phyloP scores from a whole-genome alignment of 1,139 yeast genomes.

The Zygotorulaspora mrakii region DNA sequence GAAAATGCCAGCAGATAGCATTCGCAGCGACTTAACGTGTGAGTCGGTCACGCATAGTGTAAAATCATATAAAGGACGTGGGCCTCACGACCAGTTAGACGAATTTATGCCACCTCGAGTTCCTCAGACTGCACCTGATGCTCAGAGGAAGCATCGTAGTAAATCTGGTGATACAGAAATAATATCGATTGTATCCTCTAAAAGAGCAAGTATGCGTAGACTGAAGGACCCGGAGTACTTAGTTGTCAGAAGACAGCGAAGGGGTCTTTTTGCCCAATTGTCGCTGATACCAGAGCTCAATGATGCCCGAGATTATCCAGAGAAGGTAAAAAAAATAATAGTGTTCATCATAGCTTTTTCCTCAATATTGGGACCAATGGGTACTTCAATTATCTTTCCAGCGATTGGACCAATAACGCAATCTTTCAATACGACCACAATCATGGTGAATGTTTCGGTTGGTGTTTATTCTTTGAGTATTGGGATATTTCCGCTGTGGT shows the following conservation, averaged over 20 bases:
- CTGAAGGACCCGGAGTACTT: conserved; percentile 34
- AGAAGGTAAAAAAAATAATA: conserved; percentile 47
- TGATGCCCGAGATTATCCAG: conserved; percentile 66
- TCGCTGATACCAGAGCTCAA: conserved; percentile 65
- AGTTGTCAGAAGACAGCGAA: conserved; percentile 45
- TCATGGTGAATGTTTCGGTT: conserved; percentile 69
- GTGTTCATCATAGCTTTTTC: conserved; percentile 68
- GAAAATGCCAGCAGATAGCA: background rate
- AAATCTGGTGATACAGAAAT: background rate
- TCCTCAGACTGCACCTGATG: too few relatives aligned
- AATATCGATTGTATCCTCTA: conserved; percentile 45
- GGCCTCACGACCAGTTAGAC: background rate
- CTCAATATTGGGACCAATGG: conserved; percentile 85
- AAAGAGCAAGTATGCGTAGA: conserved; percentile 63
- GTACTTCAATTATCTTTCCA: conserved; percentile 81
- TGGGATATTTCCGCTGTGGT: conserved; percentile 85
- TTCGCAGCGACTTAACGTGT: background rate
- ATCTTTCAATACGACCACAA: conserved; percentile 53
- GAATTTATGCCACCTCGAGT: background rate
- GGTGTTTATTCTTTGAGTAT: conserved; percentile 71
- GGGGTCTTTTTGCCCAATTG: conserved; percentile 55
- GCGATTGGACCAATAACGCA: conserved; percentile 60
- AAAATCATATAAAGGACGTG: conserved; percentile 3
- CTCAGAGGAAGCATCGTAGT: too few relatives aligned
- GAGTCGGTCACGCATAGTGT: conserved; percentile 1